Conservation (phyloP, 352 stramenopile genomes). For the Pythium aristosporum region DNA sequence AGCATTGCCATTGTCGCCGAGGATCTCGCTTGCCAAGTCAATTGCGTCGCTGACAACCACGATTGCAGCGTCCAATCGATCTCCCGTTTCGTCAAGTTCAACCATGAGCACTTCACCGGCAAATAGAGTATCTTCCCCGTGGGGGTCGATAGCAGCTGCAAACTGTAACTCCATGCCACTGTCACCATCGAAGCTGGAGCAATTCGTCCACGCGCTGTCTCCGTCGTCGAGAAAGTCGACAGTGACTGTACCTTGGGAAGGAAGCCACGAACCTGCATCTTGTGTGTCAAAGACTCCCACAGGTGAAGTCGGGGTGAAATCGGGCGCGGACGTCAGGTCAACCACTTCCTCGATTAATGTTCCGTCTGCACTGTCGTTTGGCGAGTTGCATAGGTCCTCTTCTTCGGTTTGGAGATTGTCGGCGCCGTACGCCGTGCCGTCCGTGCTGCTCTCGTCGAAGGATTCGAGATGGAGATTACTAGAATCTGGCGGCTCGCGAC, state of each 20-base stretch:
- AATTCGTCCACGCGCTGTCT: slow-evolving; percentile 6
- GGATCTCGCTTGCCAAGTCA: slow-evolving; percentile 1
- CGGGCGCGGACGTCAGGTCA: not conserved
- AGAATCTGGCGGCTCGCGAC: not conserved
- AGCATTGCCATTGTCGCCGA: not conserved
- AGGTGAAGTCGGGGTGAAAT: slow-evolving; percentile 2
- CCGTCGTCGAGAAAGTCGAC: not conserved
- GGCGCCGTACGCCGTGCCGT: not conserved
- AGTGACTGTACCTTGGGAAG: not conserved
- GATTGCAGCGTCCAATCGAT: not conserved
- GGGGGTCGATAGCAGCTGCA: not conserved
- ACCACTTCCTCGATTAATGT: not conserved
- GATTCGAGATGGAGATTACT: not conserved
- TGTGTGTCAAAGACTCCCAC: not conserved
- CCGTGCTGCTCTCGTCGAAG: not conserved
- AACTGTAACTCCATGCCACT: not conserved
- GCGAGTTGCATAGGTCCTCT: not conserved
- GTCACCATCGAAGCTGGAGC: not conserved
- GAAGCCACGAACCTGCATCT: not conserved
- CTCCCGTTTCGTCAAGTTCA: not conserved
- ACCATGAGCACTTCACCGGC: not conserved
- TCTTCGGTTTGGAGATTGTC: not conserved
- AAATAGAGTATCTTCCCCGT: not conserved
- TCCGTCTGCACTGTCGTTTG: not conserved
- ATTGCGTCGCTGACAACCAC: slow-evolving; percentile 1